A percentile compares a stretch with the other conserved stretches of the same genome.
Evolutionary conservation across 768 basidiomycete genomes (phyloP).

Genomic region (Auriculariales sp.): DNA sequence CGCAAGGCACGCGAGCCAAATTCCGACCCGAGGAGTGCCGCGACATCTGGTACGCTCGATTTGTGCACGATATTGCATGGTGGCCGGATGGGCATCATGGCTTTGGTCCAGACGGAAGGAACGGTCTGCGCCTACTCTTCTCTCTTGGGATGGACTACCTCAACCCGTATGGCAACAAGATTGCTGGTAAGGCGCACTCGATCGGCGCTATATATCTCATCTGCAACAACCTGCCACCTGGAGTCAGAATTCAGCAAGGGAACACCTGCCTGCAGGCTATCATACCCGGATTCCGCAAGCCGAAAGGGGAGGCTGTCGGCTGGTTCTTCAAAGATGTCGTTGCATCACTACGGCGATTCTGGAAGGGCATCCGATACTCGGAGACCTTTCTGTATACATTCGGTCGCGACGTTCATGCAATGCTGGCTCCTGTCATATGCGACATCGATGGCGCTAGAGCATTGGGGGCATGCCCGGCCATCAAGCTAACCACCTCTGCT

Average conservation of each 20-base stretch:
- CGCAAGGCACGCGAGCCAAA: too few species aligned
- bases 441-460: constrained; percentile 20
- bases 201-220: background rate
- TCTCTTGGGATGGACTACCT: background rate
- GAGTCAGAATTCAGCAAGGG: background rate
- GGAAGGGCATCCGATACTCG: constrained; percentile 13
- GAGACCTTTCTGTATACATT: constrained; percentile 7
- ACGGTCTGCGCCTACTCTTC: background rate
- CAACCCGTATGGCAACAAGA: background rate
- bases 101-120: background rate
- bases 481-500: constrained; percentile 8
- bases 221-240: background rate
- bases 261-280: background rate
- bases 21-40: too few species aligned
- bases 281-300: background rate
- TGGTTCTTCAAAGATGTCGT: background rate
- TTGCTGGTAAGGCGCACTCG: background rate
- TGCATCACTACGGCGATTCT: background rate
- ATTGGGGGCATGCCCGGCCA: constrained; percentile 10
- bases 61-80: background rate
- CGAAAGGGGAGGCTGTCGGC: background rate
- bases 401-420: constrained; percentile 13
- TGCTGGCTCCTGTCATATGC: constrained; percentile 17
- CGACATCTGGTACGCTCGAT: background rate
- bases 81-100: background rate